phyloP scores from a whole-genome alignment of 2,329 filamentous ascomycete species.

The Colletotrichum nymphaeae region DNA sequence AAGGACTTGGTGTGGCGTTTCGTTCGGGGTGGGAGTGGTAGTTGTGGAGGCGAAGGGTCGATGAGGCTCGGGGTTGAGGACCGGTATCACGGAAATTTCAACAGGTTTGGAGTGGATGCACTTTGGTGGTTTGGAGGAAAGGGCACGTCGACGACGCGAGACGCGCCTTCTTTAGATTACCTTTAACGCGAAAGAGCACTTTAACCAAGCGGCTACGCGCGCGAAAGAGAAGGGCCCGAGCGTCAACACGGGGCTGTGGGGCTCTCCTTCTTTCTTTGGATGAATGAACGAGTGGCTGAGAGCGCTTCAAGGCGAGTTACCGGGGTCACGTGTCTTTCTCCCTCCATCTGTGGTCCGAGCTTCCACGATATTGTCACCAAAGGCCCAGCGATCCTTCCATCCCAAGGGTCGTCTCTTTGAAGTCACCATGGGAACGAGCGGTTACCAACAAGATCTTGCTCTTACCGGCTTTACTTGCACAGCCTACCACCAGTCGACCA shows the following conservation, averaged over 20 bases:
- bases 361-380: background rate
- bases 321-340: background rate
- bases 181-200: conserved; percentile 32
- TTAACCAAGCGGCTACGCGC: conserved; percentile 22
- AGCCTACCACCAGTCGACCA: background rate
- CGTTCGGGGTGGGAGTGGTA: background rate
- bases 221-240: background rate
- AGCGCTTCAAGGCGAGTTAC: background rate
- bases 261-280: background rate
- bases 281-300: background rate
- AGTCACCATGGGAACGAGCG: background rate
- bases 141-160: conserved; percentile 35
- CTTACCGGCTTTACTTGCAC: background rate
- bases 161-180: conserved; percentile 20
- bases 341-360: background rate
- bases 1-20: background rate
- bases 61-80: conserved; percentile 23
- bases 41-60: conserved; percentile 9
- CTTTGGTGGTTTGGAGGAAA: conserved; percentile 11
- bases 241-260: background rate
- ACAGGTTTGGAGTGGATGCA: conserved; percentile 29
- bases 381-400: background rate
- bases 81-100: conserved; percentile 30
- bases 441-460: background rate
- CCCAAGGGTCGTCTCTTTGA: background rate